These are phyloP conservation scores for Tricholoma hemisulphureum DNA, from an alignment of 768 basidiomycete genomes.

Conservation along the genomic window DNA sequence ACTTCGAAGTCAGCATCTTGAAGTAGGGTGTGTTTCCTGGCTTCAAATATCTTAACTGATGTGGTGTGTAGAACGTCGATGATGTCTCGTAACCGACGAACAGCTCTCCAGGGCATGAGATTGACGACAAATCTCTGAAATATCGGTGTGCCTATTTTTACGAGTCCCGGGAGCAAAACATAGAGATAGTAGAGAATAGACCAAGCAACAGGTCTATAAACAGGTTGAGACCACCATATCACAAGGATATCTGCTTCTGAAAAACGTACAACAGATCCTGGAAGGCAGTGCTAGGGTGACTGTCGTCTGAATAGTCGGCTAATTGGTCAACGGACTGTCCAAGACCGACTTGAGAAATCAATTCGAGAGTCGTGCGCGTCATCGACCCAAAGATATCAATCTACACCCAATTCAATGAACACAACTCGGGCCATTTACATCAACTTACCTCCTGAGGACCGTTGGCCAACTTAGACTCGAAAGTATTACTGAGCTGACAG, in stretches of 20 bases:
- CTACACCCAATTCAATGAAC: constrained; percentile 13
- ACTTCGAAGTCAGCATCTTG: constrained; percentile 23
- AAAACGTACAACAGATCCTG: constrained; percentile 25
- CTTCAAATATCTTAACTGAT: constrained; percentile 30
- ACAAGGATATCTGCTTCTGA: too few relatives aligned
- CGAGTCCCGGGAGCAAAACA: constrained; percentile 27
- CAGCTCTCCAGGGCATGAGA: constrained; percentile 23
- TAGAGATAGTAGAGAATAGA: constrained; percentile 20
- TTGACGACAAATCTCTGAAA: constrained; percentile 34
- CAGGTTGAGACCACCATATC: background rate
- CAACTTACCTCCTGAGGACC: constrained; percentile 18
- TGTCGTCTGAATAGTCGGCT: constrained; percentile 19
- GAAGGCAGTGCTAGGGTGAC: constrained; percentile 26
- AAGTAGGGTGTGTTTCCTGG: constrained; percentile 32
- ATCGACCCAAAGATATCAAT: constrained; percentile 29
- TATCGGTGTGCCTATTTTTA: constrained; percentile 29
- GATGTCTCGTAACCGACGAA: constrained; percentile 30
- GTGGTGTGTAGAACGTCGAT: constrained; percentile 33
- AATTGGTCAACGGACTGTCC: constrained; percentile 32
- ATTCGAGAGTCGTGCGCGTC: constrained; percentile 28
- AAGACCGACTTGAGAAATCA: constrained; percentile 30
- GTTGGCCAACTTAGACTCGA: constrained; percentile 4
- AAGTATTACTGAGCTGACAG: constrained; percentile 1
- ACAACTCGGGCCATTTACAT: too few relatives aligned
- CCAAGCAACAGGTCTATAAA: background rate